Base-by-base conservation (phyloP, 75 land plant species). In the Selaginella moellendorffii region DNA sequence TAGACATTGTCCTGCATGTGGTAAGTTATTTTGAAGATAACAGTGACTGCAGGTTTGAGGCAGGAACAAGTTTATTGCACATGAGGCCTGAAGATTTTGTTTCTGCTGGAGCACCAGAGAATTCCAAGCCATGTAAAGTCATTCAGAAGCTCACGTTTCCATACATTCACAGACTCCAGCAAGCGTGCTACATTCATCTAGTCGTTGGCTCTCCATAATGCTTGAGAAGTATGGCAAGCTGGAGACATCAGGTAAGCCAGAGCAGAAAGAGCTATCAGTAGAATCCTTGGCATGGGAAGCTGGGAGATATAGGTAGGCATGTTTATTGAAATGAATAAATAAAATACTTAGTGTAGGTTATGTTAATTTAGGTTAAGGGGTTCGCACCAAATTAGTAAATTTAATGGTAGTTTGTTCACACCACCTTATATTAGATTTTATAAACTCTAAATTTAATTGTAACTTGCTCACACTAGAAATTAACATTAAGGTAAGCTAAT, bases 1-100 rank as follows among this genome's bases (percentile, higher is more conserved):
- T 36, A 5, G 46, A 36, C 46, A 36, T 36, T 36, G 46, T 36
- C 46, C 46, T 36, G 46, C 46, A 36, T 36, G 46, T 36, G 46
- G 46, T 36, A 36, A 36, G 46, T 36, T 14, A 5, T 36, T 36
- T 36, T 36, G 46, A 36, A 36, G 46, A 36, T 36, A 14, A 36
- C 46, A 36, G 46, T 36, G 5, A 36, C 10, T 36, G 46, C 46
- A 36, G 46, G 46, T 36, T 36, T 36, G 46, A 36, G 46, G 46
- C 46, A 36, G 46, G 46, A 36, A 36, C 46, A 36, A 36, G 46
- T 36, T 36, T 36, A 36, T 36, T 36, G 46, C 46, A 36, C 46
- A 36, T 36, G 46, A 36, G 46, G 46, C 46, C 46, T 36, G 46
- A 36, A 36, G 46, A 36, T 36, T 36, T 5, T 36, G 46, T 36